Percentiles rank a stretch among this genome's conserved stretches.
Conservation (phyloP, 2,329 filamentous ascomycete species). For the Arthrinium puccinioides region DNA sequence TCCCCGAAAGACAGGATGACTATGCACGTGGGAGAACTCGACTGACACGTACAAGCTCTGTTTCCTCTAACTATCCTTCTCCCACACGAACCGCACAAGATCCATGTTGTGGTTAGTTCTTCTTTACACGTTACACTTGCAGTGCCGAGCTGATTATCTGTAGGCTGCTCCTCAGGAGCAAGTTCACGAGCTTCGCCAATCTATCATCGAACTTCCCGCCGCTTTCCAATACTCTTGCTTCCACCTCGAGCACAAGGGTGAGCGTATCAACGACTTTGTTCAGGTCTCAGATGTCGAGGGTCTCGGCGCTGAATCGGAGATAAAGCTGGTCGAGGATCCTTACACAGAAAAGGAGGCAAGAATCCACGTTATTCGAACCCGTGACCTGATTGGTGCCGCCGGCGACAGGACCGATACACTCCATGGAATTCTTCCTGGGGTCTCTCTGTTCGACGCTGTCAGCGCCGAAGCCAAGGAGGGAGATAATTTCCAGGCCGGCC, state of each 20-base stretch:
- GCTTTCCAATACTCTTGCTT: constrained; percentile 99
- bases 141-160: constrained; percentile 12
- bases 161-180: constrained; percentile 91
- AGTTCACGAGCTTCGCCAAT: constrained; percentile 93
- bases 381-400: constrained; percentile 88
- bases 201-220: constrained; percentile 84
- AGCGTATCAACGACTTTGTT: constrained; percentile 91
- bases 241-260: constrained; percentile 84
- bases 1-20: constrained; percentile 4
- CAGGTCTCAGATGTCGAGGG: constrained; percentile 84
- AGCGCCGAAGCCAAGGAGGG: constrained; percentile 33
- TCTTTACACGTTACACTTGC: constrained; percentile 3
- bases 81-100: constrained; percentile 70
- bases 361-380: constrained; percentile 83
- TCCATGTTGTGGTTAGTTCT: constrained; percentile 72
- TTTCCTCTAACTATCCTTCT: constrained; percentile 68
- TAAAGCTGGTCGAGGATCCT: constrained; percentile 82
- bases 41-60: too few species aligned
- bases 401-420: constrained; percentile 82
- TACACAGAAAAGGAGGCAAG: constrained; percentile 98
- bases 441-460: constrained; percentile 81
- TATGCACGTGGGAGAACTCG: constrained; percentile 11
- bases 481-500: constrained; percentile 30
- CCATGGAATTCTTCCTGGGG: constrained; percentile 76
- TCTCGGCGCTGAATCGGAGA: constrained; percentile 68